Percentiles rank a stretch among this genome's conserved stretches.
These are phyloP conservation scores for Pyricularia sp. DNA, from an alignment of 2,329 filamentous ascomycete species.

Conservation along the genomic window DNA sequence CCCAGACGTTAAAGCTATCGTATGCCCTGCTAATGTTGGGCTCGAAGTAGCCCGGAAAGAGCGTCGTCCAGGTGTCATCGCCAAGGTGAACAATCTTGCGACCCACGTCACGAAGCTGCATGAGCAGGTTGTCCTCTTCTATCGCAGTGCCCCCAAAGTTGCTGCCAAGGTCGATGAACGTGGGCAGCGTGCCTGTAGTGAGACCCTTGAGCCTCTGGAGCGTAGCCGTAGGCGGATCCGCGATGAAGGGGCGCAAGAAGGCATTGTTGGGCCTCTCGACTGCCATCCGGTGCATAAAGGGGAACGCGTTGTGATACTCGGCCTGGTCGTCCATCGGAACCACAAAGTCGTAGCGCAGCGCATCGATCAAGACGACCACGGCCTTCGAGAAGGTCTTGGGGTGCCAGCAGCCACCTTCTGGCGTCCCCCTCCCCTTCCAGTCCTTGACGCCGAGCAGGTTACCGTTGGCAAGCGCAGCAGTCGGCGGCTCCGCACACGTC, in stretches of 20 bases:
- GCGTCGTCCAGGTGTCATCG: slow-evolving; percentile 93
- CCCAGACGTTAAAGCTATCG: slow-evolving; percentile 98
- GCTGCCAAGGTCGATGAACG: slow-evolving; percentile 86
- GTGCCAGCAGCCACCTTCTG: slow-evolving; percentile 80
- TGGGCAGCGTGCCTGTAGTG: slow-evolving; percentile 90
- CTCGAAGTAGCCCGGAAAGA: slow-evolving; percentile 93
- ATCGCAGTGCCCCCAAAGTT: slow-evolving; percentile 95
- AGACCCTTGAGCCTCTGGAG: slow-evolving; percentile 87
- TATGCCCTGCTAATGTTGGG: slow-evolving; percentile 77
- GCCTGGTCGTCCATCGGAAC: slow-evolving; percentile 58
- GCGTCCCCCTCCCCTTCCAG: slow-evolving; percentile 31
- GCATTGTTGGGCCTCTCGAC: slow-evolving; percentile 67
- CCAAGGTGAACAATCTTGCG: slow-evolving; percentile 83
- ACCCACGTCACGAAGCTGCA: slow-evolving; percentile 55
- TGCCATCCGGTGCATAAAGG: slow-evolving; percentile 78
- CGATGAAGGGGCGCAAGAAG: slow-evolving; percentile 89
- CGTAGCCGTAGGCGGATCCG: slow-evolving; percentile 90
- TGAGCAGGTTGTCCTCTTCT: slow-evolving; percentile 75
- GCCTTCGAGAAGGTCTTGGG: slow-evolving; percentile 89
- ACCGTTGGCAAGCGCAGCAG: background rate
- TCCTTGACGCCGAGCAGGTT: slow-evolving; percentile 29
- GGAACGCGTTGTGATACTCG: slow-evolving; percentile 78
- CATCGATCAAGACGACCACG: slow-evolving; percentile 84
- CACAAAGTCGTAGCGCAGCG: slow-evolving; percentile 93
- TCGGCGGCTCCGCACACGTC: slow-evolving; percentile 56